Evolutionary conservation across 768 basidiomycete species (phyloP).

Genomic region (Brasilioporus rufonigricans): DNA sequence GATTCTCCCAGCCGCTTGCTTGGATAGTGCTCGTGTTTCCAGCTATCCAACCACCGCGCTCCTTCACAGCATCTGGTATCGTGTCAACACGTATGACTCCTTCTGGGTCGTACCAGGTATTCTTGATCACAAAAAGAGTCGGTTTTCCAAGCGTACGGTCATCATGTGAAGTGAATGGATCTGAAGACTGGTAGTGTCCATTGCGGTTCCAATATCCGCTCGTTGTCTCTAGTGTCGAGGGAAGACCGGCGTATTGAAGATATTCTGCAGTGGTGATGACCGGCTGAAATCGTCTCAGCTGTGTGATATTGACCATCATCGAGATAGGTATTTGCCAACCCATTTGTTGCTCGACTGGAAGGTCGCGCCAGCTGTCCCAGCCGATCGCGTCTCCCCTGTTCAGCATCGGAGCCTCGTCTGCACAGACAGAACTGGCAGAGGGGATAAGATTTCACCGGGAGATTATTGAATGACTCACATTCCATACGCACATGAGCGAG

Average conservation of each 20-base stretch:
- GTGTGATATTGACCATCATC: conserved; percentile 40
- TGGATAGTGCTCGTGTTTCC: conserved; percentile 13
- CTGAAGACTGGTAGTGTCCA: conserved; percentile 21
- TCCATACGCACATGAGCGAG: conserved; percentile 41
- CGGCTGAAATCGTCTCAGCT: conserved; percentile 34
- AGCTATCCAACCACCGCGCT: conserved; percentile 26
- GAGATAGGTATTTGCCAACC: conserved; percentile 33
- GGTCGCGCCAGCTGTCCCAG: conserved; percentile 37
- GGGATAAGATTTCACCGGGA: background rate
- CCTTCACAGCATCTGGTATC: conserved; percentile 26
- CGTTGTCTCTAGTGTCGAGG: conserved; percentile 31
- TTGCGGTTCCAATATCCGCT: conserved; percentile 39
- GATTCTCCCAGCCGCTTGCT: conserved; percentile 12
- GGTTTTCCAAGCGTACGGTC: conserved; percentile 15
- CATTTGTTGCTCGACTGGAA: conserved; percentile 34
- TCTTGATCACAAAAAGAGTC: conserved; percentile 36
- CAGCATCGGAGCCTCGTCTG: conserved; percentile 40
- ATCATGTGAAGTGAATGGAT: conserved; percentile 15
- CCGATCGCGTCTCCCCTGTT: conserved; percentile 41
- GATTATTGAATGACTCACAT: conserved; percentile 23
- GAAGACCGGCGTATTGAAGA: conserved; percentile 35
- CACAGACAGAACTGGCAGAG: conserved; percentile 30
- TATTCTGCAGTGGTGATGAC: conserved; percentile 39
- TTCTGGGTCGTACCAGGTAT: conserved; percentile 39
- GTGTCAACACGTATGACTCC: conserved; percentile 37